Conservation (phyloP, 805 yeast genomes). For the Monosporozyma yasuniensis region DNA sequence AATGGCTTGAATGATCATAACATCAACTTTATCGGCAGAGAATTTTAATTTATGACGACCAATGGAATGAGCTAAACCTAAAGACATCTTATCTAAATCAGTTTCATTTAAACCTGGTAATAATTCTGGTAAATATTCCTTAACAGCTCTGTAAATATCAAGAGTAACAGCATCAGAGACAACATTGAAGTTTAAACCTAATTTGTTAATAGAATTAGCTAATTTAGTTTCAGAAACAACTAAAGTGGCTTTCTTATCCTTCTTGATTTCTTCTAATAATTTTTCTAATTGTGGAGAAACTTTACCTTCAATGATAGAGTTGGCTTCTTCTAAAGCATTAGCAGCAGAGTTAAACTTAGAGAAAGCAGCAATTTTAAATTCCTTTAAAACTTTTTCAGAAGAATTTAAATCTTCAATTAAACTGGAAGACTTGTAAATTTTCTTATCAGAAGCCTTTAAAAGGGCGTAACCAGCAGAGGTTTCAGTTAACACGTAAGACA, state of each 20-base stretch:
- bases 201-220: constrained; percentile 92
- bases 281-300: constrained; percentile 77
- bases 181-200: constrained; percentile 79
- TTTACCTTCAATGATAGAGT: constrained; percentile 84
- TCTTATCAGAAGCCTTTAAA: constrained; percentile 94
- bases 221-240: constrained; percentile 92
- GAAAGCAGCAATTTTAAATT: constrained; percentile 90
- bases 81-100: constrained; percentile 86
- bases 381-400: constrained; percentile 77
- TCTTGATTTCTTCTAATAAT: constrained; percentile 64
- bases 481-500: constrained; percentile 91
- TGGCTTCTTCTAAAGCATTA: constrained; percentile 91
- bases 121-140: constrained; percentile 87
- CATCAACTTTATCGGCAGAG: constrained; percentile 96
- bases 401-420: constrained; percentile 69
- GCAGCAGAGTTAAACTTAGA: constrained; percentile 93
- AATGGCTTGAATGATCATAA: constrained; percentile 98
- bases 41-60: constrained; percentile 98
- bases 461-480: constrained; percentile 99
- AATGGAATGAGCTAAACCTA: constrained; percentile 96
- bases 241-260: constrained; percentile 76
- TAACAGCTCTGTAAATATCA: constrained; percentile 90
- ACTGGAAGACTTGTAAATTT: constrained; percentile 76
- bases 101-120: constrained; percentile 86
- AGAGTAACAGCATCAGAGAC: constrained; percentile 92